Percentiles rank a stretch among this genome's conserved stretches.
Conservation (phyloP, 805 yeast species). For the Sugiyamaella valdiviana region DNA sequence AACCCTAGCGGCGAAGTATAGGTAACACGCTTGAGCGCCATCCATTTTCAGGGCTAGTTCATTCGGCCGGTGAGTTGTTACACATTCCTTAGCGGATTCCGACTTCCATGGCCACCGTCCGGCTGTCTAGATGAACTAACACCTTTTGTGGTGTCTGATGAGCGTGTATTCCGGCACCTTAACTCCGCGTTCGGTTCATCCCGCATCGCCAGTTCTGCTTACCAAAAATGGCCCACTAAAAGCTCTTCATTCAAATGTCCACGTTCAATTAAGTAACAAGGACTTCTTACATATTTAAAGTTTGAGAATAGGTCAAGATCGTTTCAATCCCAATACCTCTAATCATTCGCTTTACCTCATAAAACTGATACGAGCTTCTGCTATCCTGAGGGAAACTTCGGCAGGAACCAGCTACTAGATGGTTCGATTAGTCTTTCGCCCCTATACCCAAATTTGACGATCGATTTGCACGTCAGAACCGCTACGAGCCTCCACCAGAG, state of each 20-base stretch:
- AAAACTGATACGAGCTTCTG: conserved; percentile 40
- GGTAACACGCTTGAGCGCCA: conserved; percentile 39
- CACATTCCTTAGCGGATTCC: conserved; percentile 53
- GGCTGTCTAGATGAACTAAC: conserved; percentile 42
- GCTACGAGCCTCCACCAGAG: conserved; percentile 43
- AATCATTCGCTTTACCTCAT: conserved; percentile 40
- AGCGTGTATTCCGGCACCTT: conserved; percentile 41
- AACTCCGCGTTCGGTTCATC: conserved; percentile 40
- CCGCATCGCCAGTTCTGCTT: conserved; percentile 45
- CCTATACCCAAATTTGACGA: conserved; percentile 42
- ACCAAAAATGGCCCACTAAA: conserved; percentile 44
- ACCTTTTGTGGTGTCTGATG: conserved; percentile 43
- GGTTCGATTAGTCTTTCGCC: conserved; percentile 42
- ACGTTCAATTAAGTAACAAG: conserved; percentile 39
- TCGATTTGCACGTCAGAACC: conserved; percentile 43
- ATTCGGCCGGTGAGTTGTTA: conserved; percentile 49
- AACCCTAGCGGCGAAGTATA: conserved; percentile 38
- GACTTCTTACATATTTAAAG: conserved; percentile 40
- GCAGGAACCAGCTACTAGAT: conserved; percentile 42
- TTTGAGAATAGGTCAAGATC: conserved; percentile 39
- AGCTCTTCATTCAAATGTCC: conserved; percentile 40
- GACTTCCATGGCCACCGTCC: conserved; percentile 50
- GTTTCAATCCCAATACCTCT: conserved; percentile 38
- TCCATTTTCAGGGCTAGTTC: conserved; percentile 42
- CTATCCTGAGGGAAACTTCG: conserved; percentile 41